Base-by-base conservation (phyloP, 2,329 filamentous ascomycete species). In the Calonectria henricotiae region DNA sequence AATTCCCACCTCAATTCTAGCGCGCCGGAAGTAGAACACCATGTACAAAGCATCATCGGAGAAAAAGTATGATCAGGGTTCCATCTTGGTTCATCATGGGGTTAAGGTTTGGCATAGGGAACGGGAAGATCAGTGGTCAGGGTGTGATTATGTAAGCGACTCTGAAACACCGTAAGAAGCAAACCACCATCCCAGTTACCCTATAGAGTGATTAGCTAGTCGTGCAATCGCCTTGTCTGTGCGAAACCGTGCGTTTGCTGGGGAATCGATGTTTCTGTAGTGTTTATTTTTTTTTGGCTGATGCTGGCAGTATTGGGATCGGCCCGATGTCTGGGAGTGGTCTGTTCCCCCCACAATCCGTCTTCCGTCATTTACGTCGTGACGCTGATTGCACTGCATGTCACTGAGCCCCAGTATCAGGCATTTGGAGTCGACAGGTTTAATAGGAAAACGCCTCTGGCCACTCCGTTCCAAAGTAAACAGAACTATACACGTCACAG, bases 61-160 rank as follows among this genome's bases (percentile, higher is more conserved):
- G 41, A 32, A 55, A 55, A 55, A 46, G 51, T 23, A 25, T 58
- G 51, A 58, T 58, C 51, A 20, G 35, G 51, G 51, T 58, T 25
- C 32, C 51, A 58, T 58, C 51, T 64, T 64, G 62, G 37, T 41
- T 65, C 49, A 65, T 65, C 63, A 65, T 54, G 51, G 54, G 63
- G 49, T 62, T 62, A 69, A 65, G 64, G 51, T 58, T 65, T 69
- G 62, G 64, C 62, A 65, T 62, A 44, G 25, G 58, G 67, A 41
- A 41, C 54, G 37, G 27, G 62, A 58, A 47, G 47, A 68, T 68
- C 58, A 61, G 27, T 61, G 54, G 62, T 65, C 62, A 23, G 54
- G 44, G 37, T 32, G 51, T 9, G 62, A 37, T 65, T 54, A 69
- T 39, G 62, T 62, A 65, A 61, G 11, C 20, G 3, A 3, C 5